Evolutionary conservation across 306 rosid species (phyloP), one percentile per base, ranked within the genome.

Genomic region (Cajanus cajan): DNA sequence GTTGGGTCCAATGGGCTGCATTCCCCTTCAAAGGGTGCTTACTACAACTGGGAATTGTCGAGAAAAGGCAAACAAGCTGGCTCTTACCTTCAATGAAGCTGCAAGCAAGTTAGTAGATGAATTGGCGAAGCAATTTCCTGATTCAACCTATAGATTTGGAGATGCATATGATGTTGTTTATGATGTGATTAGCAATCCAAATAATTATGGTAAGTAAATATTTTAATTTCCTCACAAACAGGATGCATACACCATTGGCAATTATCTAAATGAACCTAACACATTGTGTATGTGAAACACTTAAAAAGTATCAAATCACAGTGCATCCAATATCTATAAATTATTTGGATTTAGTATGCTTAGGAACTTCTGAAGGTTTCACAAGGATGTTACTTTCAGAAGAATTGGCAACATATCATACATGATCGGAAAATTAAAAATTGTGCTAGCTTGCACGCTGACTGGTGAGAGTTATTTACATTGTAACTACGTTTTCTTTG

Each of bases 1-100:
- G 58, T 78, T 92, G 16, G 97, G 97, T 3, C 98, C 98, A 62
- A 90, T 92, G 98, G 98, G 98, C 6, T 94, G 96, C 84, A 92
- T 92, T 81, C 98, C 97, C 14, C 94, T 94, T 19, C 97, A 92
- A 52, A 91, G 99, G 82, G 97, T 95, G 39, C 88, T 95, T 6
- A 93, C 84, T 77, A 52, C 90, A 12, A 73, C 93, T 11, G 94
- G 96, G 47, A 79, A 47, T 39, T 95, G 99, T 69, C 79, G 86
- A 81, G 92, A 83, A 1, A 86, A 47, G 65, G 55, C 93, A 75
- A 95, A 95, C 85, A 89, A 90, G 21, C 82, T 95, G 52, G 98
- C 99, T 76, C 67, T 90, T 62, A 71, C 80, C 85, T 95, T 95
- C 86, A 95, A 95, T 71, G 86, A 91, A 73, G 97, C 87, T 41